Percentiles rank a stretch among this genome's conserved stretches.
These are phyloP conservation scores for Capronia epimyces DNA, from an alignment of 2,329 filamentous ascomycete genomes.

Conservation along the genomic window DNA sequence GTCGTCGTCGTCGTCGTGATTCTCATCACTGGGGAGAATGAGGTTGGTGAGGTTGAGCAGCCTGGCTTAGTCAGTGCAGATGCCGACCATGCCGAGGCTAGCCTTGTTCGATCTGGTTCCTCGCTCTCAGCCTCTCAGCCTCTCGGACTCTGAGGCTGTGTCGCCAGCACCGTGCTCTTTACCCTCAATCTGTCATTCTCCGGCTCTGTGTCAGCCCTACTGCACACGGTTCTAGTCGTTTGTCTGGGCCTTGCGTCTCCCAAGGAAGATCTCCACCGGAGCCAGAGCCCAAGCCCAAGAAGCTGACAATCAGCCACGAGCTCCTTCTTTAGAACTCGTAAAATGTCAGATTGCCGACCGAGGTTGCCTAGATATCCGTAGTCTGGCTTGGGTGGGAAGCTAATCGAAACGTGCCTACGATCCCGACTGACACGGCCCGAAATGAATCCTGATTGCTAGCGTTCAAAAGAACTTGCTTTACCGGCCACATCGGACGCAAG, in stretches of 20 bases:
- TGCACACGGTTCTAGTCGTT: constrained; percentile 1
- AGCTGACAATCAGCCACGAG: constrained; percentile 14
- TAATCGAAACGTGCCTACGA: constrained; percentile 4
- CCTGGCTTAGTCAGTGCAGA: constrained; percentile 12
- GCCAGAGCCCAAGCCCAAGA: neutral
- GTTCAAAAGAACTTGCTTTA: neutral
- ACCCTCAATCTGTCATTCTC: constrained; percentile 1
- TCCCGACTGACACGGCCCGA: constrained; percentile 17
- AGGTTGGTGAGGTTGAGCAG: neutral
- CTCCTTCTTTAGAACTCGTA: neutral
- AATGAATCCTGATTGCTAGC: constrained; percentile 1
- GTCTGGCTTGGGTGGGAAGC: neutral
- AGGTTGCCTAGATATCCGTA: constrained; percentile 4
- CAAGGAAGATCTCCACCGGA: neutral
- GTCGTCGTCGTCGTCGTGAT: too few relatives aligned
- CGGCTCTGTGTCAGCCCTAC: constrained; percentile 4
- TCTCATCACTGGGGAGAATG: too few relatives aligned
- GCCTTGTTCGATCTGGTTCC: constrained; percentile 5
- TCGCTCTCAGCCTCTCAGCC: constrained; percentile 14
- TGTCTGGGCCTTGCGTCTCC: constrained; percentile 5
- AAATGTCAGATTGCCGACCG: constrained; percentile 18
- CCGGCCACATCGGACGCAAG: neutral
- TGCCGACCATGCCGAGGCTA: constrained; percentile 13
- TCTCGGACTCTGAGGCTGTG: constrained; percentile 1
- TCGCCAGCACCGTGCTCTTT: neutral